These are phyloP conservation scores for Wickerhamiella alocasiicola DNA, from an alignment of 805 yeast genomes.

Conservation along the genomic window DNA sequence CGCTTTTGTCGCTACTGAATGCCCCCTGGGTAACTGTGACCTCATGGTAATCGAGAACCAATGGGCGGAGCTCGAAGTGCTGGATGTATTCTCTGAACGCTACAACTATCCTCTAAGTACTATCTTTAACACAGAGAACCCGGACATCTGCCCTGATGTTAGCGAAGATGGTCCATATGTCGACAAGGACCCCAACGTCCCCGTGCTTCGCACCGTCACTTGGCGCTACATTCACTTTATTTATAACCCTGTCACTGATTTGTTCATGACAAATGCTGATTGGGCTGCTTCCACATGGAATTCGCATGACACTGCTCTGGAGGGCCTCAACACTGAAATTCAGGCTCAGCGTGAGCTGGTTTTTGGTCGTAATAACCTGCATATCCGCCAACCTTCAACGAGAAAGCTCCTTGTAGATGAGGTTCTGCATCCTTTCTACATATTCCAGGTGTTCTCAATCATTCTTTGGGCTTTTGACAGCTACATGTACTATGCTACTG, in stretches of 20 bases:
- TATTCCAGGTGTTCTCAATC: slow-evolving; percentile 88
- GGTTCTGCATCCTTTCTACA: slow-evolving; percentile 86
- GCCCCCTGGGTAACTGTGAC: slow-evolving; percentile 70
- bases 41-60: slow-evolving; percentile 94
- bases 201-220: slow-evolving; percentile 54
- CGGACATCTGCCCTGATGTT: slow-evolving; percentile 12
- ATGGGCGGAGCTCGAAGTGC: slow-evolving; percentile 67
- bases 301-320: slow-evolving; percentile 35
- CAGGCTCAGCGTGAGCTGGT: slow-evolving; percentile 59
- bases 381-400: slow-evolving; percentile 60
- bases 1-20: slow-evolving; percentile 24
- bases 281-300: slow-evolving; percentile 84
- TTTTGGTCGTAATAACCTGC: slow-evolving; percentile 67
- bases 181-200: slow-evolving; percentile 53
- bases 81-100: slow-evolving; percentile 43
- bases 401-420: slow-evolving; percentile 64
- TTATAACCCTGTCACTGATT: slow-evolving; percentile 78
- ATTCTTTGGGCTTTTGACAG: slow-evolving; percentile 85
- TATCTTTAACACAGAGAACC: slow-evolving; percentile 33
- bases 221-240: slow-evolving; percentile 75
- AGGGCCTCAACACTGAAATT: slow-evolving; percentile 59
- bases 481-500: slow-evolving; percentile 85
- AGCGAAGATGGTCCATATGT: slow-evolving; percentile 14
- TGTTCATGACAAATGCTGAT: slow-evolving; percentile 67
- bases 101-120: slow-evolving; percentile 64